Conservation (phyloP, 108 stramenopile species). For the Schizochytrium sp. region DNA sequence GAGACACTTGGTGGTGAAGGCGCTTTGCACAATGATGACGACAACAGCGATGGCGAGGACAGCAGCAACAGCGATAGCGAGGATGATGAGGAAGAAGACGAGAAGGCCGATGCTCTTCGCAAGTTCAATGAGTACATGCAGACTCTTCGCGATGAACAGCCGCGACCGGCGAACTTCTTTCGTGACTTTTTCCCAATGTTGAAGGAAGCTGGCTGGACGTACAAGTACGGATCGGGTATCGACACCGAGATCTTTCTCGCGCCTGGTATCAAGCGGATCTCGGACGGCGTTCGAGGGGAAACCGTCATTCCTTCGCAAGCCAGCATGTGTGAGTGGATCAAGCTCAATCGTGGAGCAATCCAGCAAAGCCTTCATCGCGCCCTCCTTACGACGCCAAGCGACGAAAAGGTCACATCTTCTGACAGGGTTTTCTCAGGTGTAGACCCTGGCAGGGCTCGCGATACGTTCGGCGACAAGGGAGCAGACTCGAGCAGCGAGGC, state of each 20-base stretch:
- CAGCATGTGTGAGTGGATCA: neutral
- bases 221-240: neutral
- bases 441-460: neutral
- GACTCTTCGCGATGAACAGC: neutral
- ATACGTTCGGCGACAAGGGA: too few relatives aligned
- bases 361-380: neutral
- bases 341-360: neutral
- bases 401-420: neutral
- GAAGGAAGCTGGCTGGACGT: neutral
- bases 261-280: neutral
- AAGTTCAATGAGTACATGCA: neutral
- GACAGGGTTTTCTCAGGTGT: neutral
- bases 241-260: neutral
- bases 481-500: too few relatives aligned
- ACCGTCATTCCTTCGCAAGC: neutral
- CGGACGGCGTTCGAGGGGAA: neutral
- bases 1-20: neutral
- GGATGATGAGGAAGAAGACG: too few relatives aligned
- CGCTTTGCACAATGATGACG: neutral
- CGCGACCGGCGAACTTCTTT: neutral
- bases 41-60: neutral
- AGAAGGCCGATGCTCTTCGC: too few relatives aligned
- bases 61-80: too few relatives aligned
- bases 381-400: neutral
- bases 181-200: neutral